Conservation (phyloP, 2,329 filamentous ascomycete genomes). For the Zymoseptoria crescenta region DNA sequence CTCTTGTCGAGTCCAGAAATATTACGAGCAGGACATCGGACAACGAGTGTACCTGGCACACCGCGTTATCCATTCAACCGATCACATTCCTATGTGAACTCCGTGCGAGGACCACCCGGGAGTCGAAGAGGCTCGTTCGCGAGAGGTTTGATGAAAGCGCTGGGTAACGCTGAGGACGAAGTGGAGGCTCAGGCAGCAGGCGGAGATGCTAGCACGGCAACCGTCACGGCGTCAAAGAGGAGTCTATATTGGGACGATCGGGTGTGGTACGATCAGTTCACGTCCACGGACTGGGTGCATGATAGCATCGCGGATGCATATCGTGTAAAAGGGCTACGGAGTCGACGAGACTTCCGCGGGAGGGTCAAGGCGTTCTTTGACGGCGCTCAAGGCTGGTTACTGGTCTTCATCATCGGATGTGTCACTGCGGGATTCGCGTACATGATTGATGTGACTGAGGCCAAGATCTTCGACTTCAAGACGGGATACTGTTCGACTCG, state of each 20-base stretch:
- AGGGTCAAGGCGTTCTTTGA: conserved; percentile 70
- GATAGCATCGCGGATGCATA: conserved; percentile 93
- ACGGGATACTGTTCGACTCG: conserved; percentile 67
- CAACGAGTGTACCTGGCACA: conserved; percentile 20
- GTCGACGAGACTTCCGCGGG: conserved; percentile 77
- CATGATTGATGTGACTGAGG: conserved; percentile 78
- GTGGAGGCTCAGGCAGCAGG: conserved; percentile 4
- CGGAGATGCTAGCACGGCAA: not conserved
- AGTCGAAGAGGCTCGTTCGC: conserved; percentile 45
- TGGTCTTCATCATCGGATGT: conserved; percentile 83
- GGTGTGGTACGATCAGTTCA: conserved; percentile 98
- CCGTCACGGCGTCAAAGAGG: conserved; percentile 54
- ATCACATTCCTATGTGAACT: conserved; percentile 28
- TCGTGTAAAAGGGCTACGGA: conserved; percentile 73
- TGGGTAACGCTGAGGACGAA: conserved; percentile 14
- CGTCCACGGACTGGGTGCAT: conserved; percentile 95
- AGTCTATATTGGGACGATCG: conserved; percentile 71
- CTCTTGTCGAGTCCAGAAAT: conserved; percentile 35
- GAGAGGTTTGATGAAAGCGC: conserved; percentile 19
- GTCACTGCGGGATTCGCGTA: conserved; percentile 82
- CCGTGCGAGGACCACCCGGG: conserved; percentile 10
- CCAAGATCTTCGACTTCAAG: conserved; percentile 81
- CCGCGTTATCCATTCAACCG: conserved; percentile 24
- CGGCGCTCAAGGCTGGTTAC: conserved; percentile 84
- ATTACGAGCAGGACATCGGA: conserved; percentile 17